A percentile compares a stretch with the other conserved stretches of the same genome.
phyloP scores from a whole-genome alignment of 2,329 filamentous ascomycete species.

The Colletotrichum sp. region DNA sequence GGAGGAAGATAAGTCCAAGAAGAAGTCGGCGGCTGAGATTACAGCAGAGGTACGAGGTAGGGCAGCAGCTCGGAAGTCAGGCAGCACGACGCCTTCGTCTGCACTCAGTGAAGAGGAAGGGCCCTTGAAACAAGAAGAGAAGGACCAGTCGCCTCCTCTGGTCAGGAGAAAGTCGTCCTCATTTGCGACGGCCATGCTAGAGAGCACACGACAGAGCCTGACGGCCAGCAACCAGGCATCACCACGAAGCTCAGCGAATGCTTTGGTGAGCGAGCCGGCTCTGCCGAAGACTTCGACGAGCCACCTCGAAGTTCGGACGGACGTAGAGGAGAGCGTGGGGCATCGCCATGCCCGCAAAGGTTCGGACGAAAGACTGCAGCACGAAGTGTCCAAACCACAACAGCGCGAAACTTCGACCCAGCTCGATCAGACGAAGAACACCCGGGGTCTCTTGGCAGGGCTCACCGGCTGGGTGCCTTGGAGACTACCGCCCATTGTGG shows the following conservation, averaged over 20 bases:
- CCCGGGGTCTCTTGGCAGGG: constrained; percentile 36
- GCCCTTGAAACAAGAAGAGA: constrained; percentile 25
- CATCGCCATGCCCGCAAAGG: constrained; percentile 19
- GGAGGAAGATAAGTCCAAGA: constrained; percentile 65
- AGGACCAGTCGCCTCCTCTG: constrained; percentile 1
- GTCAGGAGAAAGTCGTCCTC: constrained; percentile 27
- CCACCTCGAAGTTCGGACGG: constrained; percentile 51
- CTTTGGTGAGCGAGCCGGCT: constrained; percentile 61
- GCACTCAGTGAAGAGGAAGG: constrained; percentile 33
- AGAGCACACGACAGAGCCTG: constrained; percentile 37
- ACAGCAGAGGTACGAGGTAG: constrained; percentile 60
- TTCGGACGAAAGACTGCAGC: constrained; percentile 11
- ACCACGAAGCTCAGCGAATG: constrained; percentile 40
- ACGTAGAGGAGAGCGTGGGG: constrained; percentile 29
- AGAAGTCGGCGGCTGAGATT: constrained; percentile 62
- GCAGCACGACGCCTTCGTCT: constrained; percentile 32
- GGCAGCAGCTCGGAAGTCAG: constrained; percentile 40
- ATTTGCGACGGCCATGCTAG: constrained; percentile 44
- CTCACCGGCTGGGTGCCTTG: constrained; percentile 54
- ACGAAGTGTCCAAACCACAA: constrained; percentile 30
- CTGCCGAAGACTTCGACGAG: constrained; percentile 60
- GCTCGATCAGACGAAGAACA: constrained; percentile 23
- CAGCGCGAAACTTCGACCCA: constrained; percentile 28
- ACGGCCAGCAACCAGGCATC: constrained; percentile 29
- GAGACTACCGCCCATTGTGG: constrained; percentile 34